These are phyloP conservation scores for Samsoniella hepiali DNA, from an alignment of 2,329 filamentous ascomycete genomes.

Conservation along the genomic window DNA sequence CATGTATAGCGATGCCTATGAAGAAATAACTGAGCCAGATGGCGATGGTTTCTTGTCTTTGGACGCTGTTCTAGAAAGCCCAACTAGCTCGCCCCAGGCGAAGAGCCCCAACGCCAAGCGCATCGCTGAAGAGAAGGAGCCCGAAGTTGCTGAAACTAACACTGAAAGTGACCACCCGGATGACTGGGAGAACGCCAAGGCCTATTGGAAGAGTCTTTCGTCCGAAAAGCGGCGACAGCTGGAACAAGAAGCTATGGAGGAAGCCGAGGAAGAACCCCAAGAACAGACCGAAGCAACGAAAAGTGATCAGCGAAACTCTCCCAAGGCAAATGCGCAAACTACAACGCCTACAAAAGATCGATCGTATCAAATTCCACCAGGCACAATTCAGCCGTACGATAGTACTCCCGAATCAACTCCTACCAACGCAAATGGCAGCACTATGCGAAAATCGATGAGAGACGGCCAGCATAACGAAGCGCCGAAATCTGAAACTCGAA, in stretches of 20 bases:
- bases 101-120: background rate
- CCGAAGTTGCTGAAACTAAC: constrained; percentile 2
- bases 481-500: constrained; percentile 11
- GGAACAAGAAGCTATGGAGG: constrained; percentile 51
- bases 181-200: constrained; percentile 66
- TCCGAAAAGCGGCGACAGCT: constrained; percentile 60
- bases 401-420: constrained; percentile 7
- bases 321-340: constrained; percentile 27
- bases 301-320: background rate
- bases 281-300: background rate
- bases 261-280: constrained; percentile 43
- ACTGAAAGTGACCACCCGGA: constrained; percentile 25
- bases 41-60: constrained; percentile 68
- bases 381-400: constrained; percentile 29
- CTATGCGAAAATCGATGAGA: constrained; percentile 21
- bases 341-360: constrained; percentile 25
- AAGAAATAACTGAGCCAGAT: constrained; percentile 65
- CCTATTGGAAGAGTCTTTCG: constrained; percentile 67
- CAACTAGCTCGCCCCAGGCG: constrained; percentile 32
- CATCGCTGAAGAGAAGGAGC: background rate
- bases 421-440: constrained; percentile 20
- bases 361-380: constrained; percentile 40
- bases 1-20: constrained; percentile 74
- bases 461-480: constrained; percentile 2
- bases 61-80: constrained; percentile 66